Conservation (phyloP, 495 filamentous ascomycete genomes). For the Talaromyces adpressus region DNA sequence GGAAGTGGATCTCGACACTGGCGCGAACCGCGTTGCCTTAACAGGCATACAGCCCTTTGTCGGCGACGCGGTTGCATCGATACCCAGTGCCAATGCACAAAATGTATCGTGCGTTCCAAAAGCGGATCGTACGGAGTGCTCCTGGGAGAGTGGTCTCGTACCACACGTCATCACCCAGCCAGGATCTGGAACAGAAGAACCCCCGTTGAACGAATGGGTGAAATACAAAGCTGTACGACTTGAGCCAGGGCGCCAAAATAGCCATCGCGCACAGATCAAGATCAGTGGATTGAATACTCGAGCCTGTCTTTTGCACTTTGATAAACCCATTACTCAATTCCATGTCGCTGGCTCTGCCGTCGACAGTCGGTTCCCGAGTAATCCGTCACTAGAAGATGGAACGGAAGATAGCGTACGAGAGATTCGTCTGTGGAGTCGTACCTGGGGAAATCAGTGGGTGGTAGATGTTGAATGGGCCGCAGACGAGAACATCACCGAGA, state of each 20-base stretch:
- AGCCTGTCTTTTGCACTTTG: slow-evolving; percentile 61
- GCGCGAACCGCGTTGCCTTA: slow-evolving; percentile 60
- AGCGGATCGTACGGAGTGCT: slow-evolving; percentile 52
- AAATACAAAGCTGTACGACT: slow-evolving; percentile 50
- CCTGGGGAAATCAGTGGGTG: slow-evolving; percentile 67
- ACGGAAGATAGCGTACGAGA: slow-evolving; percentile 37
- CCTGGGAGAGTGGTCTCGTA: slow-evolving; percentile 55
- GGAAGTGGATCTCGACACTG: slow-evolving; percentile 67
- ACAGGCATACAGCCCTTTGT: slow-evolving; percentile 69
- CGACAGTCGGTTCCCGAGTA: slow-evolving; percentile 47
- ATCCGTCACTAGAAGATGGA: slow-evolving; percentile 32
- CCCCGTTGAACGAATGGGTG: slow-evolving; percentile 52
- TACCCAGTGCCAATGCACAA: slow-evolving; percentile 67
- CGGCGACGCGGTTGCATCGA: slow-evolving; percentile 49
- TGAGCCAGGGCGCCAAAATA: slow-evolving; percentile 8
- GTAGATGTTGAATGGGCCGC: slow-evolving; percentile 65
- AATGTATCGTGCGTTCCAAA: slow-evolving; percentile 43
- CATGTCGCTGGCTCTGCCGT: slow-evolving; percentile 48
- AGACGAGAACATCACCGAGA: slow-evolving; percentile 21
- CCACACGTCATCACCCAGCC: slow-evolving; percentile 46
- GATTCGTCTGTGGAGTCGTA: slow-evolving; percentile 64
- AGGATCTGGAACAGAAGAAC: slow-evolving; percentile 18
- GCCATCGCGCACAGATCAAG: slow-evolving; percentile 45
- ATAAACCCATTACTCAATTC: slow-evolving; percentile 54
- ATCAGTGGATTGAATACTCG: slow-evolving; percentile 61